Evolutionary conservation across 225 moss, liverwort and hornwort species (phyloP).

Genomic region (Bryum argenteum): DNA sequence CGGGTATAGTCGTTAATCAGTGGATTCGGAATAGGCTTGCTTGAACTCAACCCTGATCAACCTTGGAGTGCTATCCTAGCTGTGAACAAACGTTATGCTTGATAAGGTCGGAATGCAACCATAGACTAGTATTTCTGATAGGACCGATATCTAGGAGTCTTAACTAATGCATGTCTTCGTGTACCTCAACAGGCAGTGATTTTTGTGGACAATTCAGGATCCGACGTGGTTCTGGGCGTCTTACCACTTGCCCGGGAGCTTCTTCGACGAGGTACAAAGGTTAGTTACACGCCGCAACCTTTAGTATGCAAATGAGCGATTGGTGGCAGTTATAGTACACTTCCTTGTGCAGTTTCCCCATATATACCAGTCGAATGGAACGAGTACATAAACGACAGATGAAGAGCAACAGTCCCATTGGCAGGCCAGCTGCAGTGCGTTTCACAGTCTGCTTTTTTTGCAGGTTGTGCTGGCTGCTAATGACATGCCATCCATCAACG

Average conservation of each 20-base stretch:
- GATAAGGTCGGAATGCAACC: not conserved
- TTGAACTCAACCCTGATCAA: too few relatives aligned
- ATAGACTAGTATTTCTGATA: slow-evolving; percentile 8
- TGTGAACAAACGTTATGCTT: slow-evolving; percentile 3
- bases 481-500: slow-evolving; percentile 92
- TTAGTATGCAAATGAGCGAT: slow-evolving; percentile 4
- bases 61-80: not conserved
- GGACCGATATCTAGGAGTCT: not conserved
- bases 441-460: slow-evolving; percentile 19
- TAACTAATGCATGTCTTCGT: slow-evolving; percentile 26
- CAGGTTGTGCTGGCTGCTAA: slow-evolving; percentile 90
- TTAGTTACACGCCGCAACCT: slow-evolving; percentile 35
- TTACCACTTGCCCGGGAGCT: slow-evolving; percentile 93
- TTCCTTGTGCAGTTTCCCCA: not conserved
- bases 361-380: not conserved
- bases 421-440: not conserved
- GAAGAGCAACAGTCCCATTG: too few relatives aligned
- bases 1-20: not conserved
- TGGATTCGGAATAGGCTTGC: not conserved
- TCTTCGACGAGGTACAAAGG: slow-evolving; percentile 89
- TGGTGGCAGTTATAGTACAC: not conserved
- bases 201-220: slow-evolving; percentile 93
- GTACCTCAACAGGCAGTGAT: slow-evolving; percentile 72
- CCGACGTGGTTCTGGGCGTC: slow-evolving; percentile 87
- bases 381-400: too few relatives aligned